Evolutionary conservation across 768 basidiomycete species (phyloP).

Genomic region (Podaxis carcinomalis): DNA sequence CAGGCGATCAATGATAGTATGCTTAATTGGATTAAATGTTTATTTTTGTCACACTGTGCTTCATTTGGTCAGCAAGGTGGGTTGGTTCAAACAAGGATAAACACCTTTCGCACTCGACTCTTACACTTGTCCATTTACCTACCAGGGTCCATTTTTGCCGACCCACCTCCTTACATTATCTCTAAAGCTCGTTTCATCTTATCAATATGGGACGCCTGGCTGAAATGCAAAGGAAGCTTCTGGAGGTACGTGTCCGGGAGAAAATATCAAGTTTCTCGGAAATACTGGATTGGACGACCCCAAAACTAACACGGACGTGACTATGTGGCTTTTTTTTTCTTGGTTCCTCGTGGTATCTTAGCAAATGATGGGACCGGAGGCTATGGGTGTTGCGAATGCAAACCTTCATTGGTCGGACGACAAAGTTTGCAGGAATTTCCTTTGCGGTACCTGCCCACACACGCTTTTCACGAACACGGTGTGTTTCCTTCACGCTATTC

Average conservation of each 20-base stretch:
- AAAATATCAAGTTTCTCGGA: neutral
- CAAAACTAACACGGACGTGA: neutral
- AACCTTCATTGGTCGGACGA: constrained; percentile 94
- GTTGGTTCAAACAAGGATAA: constrained; percentile 15
- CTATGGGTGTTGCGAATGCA: constrained; percentile 93
- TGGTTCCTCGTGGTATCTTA: constrained; percentile 23
- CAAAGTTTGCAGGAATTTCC: constrained; percentile 97
- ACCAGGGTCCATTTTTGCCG: neutral
- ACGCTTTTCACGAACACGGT: constrained; percentile 97
- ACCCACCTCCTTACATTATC: neutral
- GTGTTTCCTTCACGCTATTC: constrained; percentile 25
- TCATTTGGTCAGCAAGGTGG: neutral
- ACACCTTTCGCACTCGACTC: neutral
- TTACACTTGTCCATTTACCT: neutral
- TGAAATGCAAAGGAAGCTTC: constrained; percentile 96
- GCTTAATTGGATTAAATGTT: neutral
- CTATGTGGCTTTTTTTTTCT: neutral
- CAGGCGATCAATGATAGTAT: too few species aligned
- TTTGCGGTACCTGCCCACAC: constrained; percentile 98
- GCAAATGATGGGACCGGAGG: constrained; percentile 99
- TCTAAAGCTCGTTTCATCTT: neutral
- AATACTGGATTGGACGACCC: neutral
- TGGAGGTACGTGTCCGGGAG: constrained; percentile 31
- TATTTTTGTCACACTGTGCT: neutral
- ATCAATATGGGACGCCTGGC: constrained; percentile 86